These are phyloP conservation scores for Tolypocladium sp. DNA, from an alignment of 2,329 filamentous ascomycete genomes.

Conservation along the genomic window DNA sequence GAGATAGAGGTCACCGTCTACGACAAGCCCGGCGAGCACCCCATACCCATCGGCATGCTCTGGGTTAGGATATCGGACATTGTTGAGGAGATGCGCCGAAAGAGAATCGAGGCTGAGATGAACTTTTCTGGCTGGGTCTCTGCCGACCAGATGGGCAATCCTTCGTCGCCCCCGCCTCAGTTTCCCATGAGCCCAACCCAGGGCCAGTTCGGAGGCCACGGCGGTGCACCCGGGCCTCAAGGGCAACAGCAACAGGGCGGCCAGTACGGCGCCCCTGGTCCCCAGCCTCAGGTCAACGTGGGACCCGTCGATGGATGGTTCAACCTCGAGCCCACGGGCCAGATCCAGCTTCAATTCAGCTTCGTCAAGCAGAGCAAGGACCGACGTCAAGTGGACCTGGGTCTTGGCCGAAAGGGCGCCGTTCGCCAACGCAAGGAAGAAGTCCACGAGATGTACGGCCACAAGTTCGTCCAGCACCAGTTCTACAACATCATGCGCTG, in stretches of 20 bases:
- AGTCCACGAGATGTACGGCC: slow-evolving; percentile 95
- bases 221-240: slow-evolving; percentile 30
- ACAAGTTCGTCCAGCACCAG: slow-evolving; percentile 97
- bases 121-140: slow-evolving; percentile 95
- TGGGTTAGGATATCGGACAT: slow-evolving; percentile 98
- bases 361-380: slow-evolving; percentile 89
- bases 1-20: slow-evolving; percentile 97
- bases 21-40: slow-evolving; percentile 85
- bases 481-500: slow-evolving; percentile 99
- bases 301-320: slow-evolving; percentile 89
- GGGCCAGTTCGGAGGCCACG: slow-evolving; percentile 32
- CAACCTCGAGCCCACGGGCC: slow-evolving; percentile 85
- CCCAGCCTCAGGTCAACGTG: slow-evolving; percentile 42
- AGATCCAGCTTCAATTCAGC: slow-evolving; percentile 83
- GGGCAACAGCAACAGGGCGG: slow-evolving; percentile 18
- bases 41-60: slow-evolving; percentile 85
- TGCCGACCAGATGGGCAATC: slow-evolving; percentile 81
- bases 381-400: slow-evolving; percentile 73
- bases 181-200: slow-evolving; percentile 48
- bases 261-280: slow-evolving; percentile 22
- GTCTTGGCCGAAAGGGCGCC: slow-evolving; percentile 88
- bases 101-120: slow-evolving; percentile 94
- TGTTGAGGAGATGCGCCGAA: slow-evolving; percentile 91
- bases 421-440: slow-evolving; percentile 97
- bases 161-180: slow-evolving; percentile 37